phyloP scores from a whole-genome alignment of 129 eudicot genomes.

The Silybum marianum region DNA sequence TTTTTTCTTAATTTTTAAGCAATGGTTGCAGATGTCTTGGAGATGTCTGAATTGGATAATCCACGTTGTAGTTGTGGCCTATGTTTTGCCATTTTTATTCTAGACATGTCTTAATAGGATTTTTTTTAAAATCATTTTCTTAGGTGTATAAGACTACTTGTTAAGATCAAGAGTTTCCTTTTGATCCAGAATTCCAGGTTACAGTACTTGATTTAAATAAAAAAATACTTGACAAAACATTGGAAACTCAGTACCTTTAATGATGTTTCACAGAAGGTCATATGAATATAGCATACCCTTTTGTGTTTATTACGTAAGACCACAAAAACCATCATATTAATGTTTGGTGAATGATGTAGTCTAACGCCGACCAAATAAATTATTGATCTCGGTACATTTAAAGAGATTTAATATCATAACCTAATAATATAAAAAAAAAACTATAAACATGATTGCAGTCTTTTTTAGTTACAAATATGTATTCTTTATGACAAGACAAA shows the following conservation, averaged over 20 bases:
- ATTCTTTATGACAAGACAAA: too few species aligned
- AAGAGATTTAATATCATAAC: not conserved
- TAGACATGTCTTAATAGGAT: too few species aligned
- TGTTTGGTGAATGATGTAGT: not conserved
- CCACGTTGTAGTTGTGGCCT: too few species aligned
- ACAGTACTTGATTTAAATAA: not conserved
- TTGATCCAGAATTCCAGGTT: not conserved
- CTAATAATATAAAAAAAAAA: not conserved
- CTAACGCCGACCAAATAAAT: not conserved
- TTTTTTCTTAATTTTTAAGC: too few species aligned
- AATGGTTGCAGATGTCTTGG: too few species aligned
- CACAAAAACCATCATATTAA: not conserved
- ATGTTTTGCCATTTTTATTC: too few species aligned
- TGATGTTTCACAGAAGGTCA: not conserved
- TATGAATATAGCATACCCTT: too few species aligned
- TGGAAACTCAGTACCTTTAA: not conserved
- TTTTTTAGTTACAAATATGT: too few species aligned
- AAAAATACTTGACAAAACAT: not conserved
- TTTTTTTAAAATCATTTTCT: not conserved
- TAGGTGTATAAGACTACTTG: not conserved
- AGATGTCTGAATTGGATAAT: too few species aligned
- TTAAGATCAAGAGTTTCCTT: not conserved
- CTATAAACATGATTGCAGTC: not conserved
- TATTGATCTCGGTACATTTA: not conserved
- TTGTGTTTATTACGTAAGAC: not conserved